These are phyloP conservation scores for Apiotrichum mycotoxinovorans DNA, from an alignment of 1,284 basidiomycete genomes.

Conservation along the genomic window DNA sequence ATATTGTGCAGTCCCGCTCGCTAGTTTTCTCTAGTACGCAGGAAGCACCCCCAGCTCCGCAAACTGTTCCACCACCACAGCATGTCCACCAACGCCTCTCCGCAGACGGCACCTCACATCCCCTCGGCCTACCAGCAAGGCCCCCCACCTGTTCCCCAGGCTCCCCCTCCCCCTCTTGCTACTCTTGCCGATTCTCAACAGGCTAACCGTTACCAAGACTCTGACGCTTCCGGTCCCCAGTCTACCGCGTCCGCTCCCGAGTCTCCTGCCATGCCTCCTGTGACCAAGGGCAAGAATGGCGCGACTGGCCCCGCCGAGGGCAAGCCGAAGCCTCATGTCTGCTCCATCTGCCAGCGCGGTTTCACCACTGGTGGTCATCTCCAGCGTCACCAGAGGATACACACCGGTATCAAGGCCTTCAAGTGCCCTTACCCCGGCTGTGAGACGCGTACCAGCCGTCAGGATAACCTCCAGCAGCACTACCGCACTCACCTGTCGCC, in stretches of 20 bases:
- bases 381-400: conserved; percentile 47
- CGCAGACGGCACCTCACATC: conserved; percentile 11
- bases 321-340: conserved; percentile 47
- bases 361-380: conserved; percentile 48
- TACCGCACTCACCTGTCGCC: conserved; percentile 48
- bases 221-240: conserved; percentile 7
- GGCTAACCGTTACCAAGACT: conserved; percentile 14
- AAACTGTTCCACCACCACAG: conserved; percentile 7
- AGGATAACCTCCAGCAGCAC: conserved; percentile 49
- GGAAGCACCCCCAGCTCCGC: neutral
- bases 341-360: conserved; percentile 40
- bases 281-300: conserved; percentile 44
- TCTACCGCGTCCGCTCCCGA: conserved; percentile 10
- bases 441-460: conserved; percentile 45
- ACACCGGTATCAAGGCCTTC: conserved; percentile 49
- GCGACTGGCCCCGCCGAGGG: conserved; percentile 47
- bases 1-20: conserved; percentile 2
- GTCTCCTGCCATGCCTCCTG: conserved; percentile 13
- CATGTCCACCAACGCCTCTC: conserved; percentile 16
- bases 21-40: conserved; percentile 5
- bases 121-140: conserved; percentile 9
- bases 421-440: conserved; percentile 48
- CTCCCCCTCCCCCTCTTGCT: conserved; percentile 1
- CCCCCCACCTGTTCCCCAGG: conserved; percentile 9
- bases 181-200: conserved; percentile 3